Base-by-base conservation (phyloP, 371 early-diverging fungal species). In the Paraphysoderma sedebokerense region DNA sequence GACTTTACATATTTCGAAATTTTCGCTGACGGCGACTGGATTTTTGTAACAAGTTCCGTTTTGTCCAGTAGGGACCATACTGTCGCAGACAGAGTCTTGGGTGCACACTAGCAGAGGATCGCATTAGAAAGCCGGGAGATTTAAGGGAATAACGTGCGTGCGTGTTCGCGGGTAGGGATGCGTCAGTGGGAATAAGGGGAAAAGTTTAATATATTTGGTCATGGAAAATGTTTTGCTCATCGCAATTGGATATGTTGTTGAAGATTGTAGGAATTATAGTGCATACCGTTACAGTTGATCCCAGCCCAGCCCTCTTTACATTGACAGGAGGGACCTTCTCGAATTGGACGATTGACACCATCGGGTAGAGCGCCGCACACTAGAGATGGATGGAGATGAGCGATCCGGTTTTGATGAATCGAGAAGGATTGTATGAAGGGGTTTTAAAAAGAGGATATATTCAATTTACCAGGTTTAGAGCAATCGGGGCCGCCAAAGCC, bases 401-500 rank as follows among this genome's bases (percentile, higher is more conserved):
- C 23, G 29, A 11, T 29, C 27, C 15, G 27, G 28, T 31, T 6
- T n/a, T 38, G 20, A 11, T 38, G 34, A 0, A 38, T 20, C 29
- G 40, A 33, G 28, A 32, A n/a, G 24, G 30, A 4, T 23, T 23
- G 11, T 48, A n/a, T 50, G 35, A 20, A 51, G 57, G 19, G 51
- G 20, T 40, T 48, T 28, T 39, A 30, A 22, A 38, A 32, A 30
- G 47, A 51, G 1, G 12, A 32, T 2, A 12, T 15, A 38, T 27
- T 36, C 30, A 20, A 44, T 34, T 20, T 75, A 81, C 84, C 62
- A 44, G 87, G 81, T 27, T 76, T 57, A 34, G 74, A 59, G 53
- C 93, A 92, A 49, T 87, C 83, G 37, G 81, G 76, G n/a, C 88
- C 90, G 13, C 87, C 89, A 60, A 84, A 92, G 9, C 93, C 93